Base-by-base conservation (phyloP, 371 early-diverging fungal genomes). In the Parasitella parasitica region DNA sequence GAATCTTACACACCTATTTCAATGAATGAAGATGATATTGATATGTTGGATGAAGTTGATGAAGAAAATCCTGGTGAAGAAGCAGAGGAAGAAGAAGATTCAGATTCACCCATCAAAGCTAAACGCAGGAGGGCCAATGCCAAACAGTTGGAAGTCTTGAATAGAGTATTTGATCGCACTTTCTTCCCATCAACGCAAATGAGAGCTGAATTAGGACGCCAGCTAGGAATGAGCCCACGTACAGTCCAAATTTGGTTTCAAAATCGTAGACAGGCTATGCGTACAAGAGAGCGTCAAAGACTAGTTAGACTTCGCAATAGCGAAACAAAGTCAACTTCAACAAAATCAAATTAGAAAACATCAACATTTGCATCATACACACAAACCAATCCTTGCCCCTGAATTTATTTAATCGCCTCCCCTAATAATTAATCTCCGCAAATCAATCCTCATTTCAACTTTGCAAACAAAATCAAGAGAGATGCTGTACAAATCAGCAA, bases 211-310 rank as follows among this genome's bases (percentile, higher is more conserved):
- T 83, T 99, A 13, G 94, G 93, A 30, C 84, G 86, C 54, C 88
- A 94, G 64, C 83, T 96, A 49, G 87, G 90, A 48, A 97, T 98
- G 97, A 94, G 76, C 49, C 73, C 73, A 72, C 28, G 84, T 76
- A 87, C 91, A 15, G 93, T 97, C 5, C 95, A 97, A 73, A 93
- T 96, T 50, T 96, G 97, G 97, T 97, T 97, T 76, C 97, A 97
- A 73, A 97, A 97, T 78, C 85, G 92, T 61, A 85, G 97, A 27
- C 89, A 89, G 65, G 79, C 82, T 54, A 78, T 78, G 69, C 70
- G 89, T 63, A 73, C 88, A 69, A 71, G 75, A 78, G 76, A 81
- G 73, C 73, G 77, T 16, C 80, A 79, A 59, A 66, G 76, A 34
- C 57, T 79, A 24, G 67, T 79, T 13, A 62, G 55, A 43, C 54